Conservation (phyloP, 768 basidiomycete species). For the Cytidiella melzeri region DNA sequence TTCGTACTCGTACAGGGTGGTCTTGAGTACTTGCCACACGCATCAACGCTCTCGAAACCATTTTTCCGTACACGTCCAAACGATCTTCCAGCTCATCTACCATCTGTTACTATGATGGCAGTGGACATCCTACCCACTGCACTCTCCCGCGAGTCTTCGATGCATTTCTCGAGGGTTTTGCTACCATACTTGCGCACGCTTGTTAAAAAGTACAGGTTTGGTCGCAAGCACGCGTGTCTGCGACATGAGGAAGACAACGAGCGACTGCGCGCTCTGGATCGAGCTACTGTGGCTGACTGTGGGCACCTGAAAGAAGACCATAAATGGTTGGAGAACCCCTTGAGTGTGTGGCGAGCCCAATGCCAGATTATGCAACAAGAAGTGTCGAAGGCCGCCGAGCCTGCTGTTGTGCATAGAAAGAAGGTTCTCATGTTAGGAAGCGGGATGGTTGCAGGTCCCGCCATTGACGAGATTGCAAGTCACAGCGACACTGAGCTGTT, state of each 20-base stretch:
- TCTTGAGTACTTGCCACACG: conserved; percentile 71
- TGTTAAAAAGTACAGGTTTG: conserved; percentile 34
- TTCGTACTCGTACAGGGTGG: no score
- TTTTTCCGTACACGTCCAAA: conserved; percentile 50
- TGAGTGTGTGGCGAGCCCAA: conserved; percentile 36
- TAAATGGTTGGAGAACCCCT: conserved; percentile 49
- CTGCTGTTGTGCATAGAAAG: conserved; percentile 26
- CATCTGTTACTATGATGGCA: conserved; percentile 72
- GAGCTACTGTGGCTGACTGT: conserved; percentile 62
- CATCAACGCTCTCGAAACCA: conserved; percentile 75
- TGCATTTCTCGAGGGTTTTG: conserved; percentile 64
- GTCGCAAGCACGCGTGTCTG: conserved; percentile 2
- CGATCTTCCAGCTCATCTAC: conserved; percentile 38
- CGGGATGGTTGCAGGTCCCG: conserved; percentile 94
- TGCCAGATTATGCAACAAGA: neutral
- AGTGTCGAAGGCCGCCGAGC: neutral
- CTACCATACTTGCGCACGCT: conserved; percentile 62
- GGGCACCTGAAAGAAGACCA: conserved; percentile 53
- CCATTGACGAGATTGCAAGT: conserved; percentile 65
- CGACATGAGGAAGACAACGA: conserved; percentile 23
- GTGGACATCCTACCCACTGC: conserved; percentile 89
- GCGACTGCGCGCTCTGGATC: conserved; percentile 41
- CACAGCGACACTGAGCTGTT: conserved; percentile 60
- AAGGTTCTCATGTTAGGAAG: conserved; percentile 82
- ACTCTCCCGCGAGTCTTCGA: conserved; percentile 75